phyloP scores from a whole-genome alignment of 1,284 basidiomycete species.

The Ceratobasidium sp. region DNA sequence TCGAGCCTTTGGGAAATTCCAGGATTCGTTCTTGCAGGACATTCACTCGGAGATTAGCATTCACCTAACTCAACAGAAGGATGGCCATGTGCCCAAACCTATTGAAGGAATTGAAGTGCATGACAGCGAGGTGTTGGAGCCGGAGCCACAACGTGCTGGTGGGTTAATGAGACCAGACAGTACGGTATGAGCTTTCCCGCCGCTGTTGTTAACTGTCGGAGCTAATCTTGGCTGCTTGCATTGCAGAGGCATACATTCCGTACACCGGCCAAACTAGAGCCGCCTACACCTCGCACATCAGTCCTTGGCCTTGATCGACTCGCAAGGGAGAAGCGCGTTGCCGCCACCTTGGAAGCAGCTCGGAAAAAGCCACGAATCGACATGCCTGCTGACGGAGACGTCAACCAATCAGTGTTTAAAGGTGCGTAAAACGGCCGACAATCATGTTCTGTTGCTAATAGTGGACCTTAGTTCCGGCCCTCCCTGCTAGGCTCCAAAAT shows the following conservation, averaged over 20 bases:
- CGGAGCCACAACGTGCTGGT: constrained; percentile 75
- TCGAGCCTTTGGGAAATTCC: constrained; percentile 84
- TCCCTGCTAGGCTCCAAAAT: constrained; percentile 64
- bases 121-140: constrained; percentile 79
- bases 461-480: constrained; percentile 65
- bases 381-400: constrained; percentile 55
- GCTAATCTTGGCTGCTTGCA: neutral
- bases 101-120: constrained; percentile 78
- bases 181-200: constrained; percentile 53
- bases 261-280: constrained; percentile 72
- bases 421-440: constrained; percentile 54
- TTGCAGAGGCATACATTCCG: constrained; percentile 76
- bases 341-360: constrained; percentile 54
- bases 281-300: constrained; percentile 74
- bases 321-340: constrained; percentile 83
- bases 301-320: constrained; percentile 85
- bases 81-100: constrained; percentile 53
- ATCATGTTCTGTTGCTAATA: neutral
- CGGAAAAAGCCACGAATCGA: constrained; percentile 73
- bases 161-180: constrained; percentile 70
- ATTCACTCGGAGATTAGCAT: constrained; percentile 64
- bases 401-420: constrained; percentile 75
- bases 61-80: constrained; percentile 68
- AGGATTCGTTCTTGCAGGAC: constrained; percentile 64
- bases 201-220: neutral